Base-by-base conservation (phyloP, 208 protist species). In the Crithidia mellificae region DNA sequence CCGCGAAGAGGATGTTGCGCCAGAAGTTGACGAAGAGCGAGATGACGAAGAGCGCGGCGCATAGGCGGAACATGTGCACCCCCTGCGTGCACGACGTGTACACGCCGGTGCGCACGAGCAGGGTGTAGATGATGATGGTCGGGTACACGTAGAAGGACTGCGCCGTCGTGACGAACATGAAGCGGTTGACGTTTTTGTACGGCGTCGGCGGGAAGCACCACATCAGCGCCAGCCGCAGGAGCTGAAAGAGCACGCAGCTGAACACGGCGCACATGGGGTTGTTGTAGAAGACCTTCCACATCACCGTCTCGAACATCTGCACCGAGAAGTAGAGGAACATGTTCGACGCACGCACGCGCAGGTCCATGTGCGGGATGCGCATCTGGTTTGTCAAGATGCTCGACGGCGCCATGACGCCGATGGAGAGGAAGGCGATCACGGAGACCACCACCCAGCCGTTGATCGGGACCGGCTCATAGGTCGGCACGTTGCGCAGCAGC, bases 201-300 rank as follows among this genome's bases (percentile, higher is more conserved):
- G 83, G 71, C 52, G 84, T 87, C 17, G 77, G 72, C 2, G 78
- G 72, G 34, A 81, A 65, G 6, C 39, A 2, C 25, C 63, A 56
- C 22, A 69, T 51, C 11, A 81, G n/a, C 17, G 27, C 3, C n/a
- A 78, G 54, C n/a, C 74, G 73, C 8, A 80, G 3, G 20, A 68
- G 11, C 58, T 83, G 70, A 61, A 92, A 87, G 36, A 63, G 8
- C 8, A 84, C 29, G 51, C 75, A 82, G 59, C 64, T 80, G 20
- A 85, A 27, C 11, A 83, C 66, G n/a, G 78, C 55, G 24, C 61
- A 61, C 29, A 83, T 51, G 14, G 86, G 70, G 51, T 52, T 84
- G 65, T 78, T 77, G 74, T 85, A 89, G 69, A 87, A 87, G 17
- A 92, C 74, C 61, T 92, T 92, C 86, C 86, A 92, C 78, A 88